These are phyloP conservation scores for Saccharomycopsis phalli DNA, from an alignment of 1,139 yeast species.

Conservation along the genomic window DNA sequence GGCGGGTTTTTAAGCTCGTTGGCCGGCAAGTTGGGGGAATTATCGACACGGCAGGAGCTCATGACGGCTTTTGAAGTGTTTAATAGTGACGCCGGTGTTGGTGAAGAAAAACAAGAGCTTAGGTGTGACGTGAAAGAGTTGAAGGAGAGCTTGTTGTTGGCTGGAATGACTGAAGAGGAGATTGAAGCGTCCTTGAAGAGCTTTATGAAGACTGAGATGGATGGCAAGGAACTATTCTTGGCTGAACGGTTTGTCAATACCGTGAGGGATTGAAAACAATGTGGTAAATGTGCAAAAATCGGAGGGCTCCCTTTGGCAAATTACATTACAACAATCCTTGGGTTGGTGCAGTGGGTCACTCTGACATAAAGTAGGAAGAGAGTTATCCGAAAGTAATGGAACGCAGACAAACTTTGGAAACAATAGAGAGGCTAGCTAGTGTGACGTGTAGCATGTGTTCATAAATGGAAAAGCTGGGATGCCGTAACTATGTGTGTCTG, in stretches of 20 bases:
- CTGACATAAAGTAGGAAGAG: too few species aligned
- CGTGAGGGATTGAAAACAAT: too few species aligned
- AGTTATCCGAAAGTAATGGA: too few species aligned
- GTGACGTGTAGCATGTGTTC: too few species aligned
- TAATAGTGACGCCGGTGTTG: conserved; percentile 2
- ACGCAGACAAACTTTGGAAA: too few species aligned
- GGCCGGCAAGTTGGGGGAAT: conserved; percentile 18
- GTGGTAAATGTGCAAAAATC: too few species aligned
- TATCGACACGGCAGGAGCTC: conserved; percentile 17
- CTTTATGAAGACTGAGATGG: conserved; percentile 19
- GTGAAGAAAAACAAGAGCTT: conserved; percentile 10
- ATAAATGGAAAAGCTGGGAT: too few species aligned
- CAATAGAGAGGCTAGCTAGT: too few species aligned
- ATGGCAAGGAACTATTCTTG: conserved; percentile 18
- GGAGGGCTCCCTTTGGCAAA: too few species aligned
- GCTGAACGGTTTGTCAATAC: conserved; percentile 20
- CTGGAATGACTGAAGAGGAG: conserved; percentile 18
- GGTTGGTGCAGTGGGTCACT: too few species aligned
- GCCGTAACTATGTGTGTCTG: too few species aligned
- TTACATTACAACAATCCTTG: too few species aligned
- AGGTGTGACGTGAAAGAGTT: conserved; percentile 15
- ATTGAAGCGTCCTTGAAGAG: conserved; percentile 15
- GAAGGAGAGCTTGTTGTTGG: conserved; percentile 11
- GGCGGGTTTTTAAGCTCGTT: conserved; percentile 20
- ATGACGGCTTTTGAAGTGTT: conserved; percentile 17